Evolutionary conservation across 768 basidiomycete genomes (phyloP).

Genomic region (Tylopilus subfusipes): DNA sequence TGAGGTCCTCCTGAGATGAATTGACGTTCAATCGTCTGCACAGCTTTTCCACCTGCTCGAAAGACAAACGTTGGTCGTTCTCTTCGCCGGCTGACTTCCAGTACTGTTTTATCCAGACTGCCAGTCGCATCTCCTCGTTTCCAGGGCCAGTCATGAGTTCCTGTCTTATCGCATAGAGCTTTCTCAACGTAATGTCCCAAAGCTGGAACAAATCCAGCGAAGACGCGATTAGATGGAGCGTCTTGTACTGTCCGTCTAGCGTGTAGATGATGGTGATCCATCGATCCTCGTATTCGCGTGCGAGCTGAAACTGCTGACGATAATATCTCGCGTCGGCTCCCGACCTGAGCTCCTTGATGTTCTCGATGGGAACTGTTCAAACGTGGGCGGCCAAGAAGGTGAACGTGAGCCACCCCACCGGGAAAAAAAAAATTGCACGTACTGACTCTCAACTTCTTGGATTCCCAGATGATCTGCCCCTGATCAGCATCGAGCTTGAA

Average conservation of each 20-base stretch:
- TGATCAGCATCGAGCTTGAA: constrained; percentile 77
- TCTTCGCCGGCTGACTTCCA: constrained; percentile 72
- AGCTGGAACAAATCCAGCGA: constrained; percentile 57
- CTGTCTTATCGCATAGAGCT: constrained; percentile 61
- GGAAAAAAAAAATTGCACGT: constrained; percentile 24
- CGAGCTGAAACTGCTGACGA: constrained; percentile 63
- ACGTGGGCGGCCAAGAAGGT: neutral
- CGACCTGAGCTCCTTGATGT: constrained; percentile 81
- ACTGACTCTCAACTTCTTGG: constrained; percentile 66
- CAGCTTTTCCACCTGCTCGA: constrained; percentile 68
- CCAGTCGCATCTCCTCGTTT: constrained; percentile 58
- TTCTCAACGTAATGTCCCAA: constrained; percentile 62
- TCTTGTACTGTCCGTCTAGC: constrained; percentile 74
- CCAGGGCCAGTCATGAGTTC: constrained; percentile 69
- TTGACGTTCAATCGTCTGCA: constrained; percentile 71
- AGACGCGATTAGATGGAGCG: constrained; percentile 77
- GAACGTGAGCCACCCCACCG: neutral
- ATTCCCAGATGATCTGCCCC: constrained; percentile 77
- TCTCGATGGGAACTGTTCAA: constrained; percentile 71
- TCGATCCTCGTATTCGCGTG: constrained; percentile 57
- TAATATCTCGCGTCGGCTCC: constrained; percentile 69
- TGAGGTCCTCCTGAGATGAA: constrained; percentile 49
- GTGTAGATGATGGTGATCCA: constrained; percentile 90
- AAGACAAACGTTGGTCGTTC: constrained; percentile 59
- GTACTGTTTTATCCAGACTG: constrained; percentile 76